Evolutionary conservation across 2,329 filamentous ascomycete genomes (phyloP), one percentile per base, ranked within the genome.

Genomic region (Dendryphion nanum): DNA sequence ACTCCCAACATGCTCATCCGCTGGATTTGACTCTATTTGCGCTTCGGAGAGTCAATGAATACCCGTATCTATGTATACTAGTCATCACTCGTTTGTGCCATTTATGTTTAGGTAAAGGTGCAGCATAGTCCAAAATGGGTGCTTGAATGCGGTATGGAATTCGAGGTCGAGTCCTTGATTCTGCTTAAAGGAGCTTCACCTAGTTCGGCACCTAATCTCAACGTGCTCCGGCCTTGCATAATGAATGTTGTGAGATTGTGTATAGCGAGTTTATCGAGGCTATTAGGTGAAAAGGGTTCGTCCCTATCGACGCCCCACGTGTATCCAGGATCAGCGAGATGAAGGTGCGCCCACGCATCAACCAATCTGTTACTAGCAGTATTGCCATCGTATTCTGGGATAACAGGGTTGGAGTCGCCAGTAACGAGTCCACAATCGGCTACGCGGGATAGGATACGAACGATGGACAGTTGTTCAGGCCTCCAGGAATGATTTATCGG

Each of bases 391-490:
- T 40, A 36, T 30, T 43, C 37, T 13, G 41, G 41, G 16, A 43
- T 32, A 15, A 43, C 41, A 19, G 41, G 32, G 30, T 40, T 43
- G 37, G 40, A 43, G 18, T 43, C 41, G 19, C 41, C 41, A 29
- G 41, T 37, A 8, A 43, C 24, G 5, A 40, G 32, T 13, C 41
- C 41, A 37, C 29, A 19, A 15, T 18, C 32, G 14, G 41, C 32
- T 14, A 33, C 29, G 26, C 21, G n/a, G 18, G 36, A 35, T 16
- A 40, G 40, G 13, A 32, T 36, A 17, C 37, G 26, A 19, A 37
- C 18, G 18, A 43, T 16, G 18, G 30, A 31, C 24, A 43, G 37
- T 19, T 43, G 41, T 18, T 33, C 13, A 13, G 41, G 41, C 31
- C 41, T 26, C 10, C 21, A 28, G 16, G 32, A 40, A 19, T 31